Evolutionary conservation across 2,329 filamentous ascomycete species (phyloP), one percentile per base, ranked within the genome.

Genomic region (Furcasterigmium furcatum): DNA sequence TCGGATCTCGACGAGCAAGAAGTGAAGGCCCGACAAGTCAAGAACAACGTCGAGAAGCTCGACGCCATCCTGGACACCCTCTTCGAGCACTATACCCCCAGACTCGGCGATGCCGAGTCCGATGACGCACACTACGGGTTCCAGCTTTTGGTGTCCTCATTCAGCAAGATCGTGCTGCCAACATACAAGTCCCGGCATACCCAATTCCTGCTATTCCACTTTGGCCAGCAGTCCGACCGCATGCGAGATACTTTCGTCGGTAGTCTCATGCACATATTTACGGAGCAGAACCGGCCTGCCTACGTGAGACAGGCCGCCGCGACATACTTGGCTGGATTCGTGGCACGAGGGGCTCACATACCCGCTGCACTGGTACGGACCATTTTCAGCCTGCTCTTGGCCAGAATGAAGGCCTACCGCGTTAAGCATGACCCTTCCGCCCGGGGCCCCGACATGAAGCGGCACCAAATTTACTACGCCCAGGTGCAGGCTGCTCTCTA

Each of bases 181-280:
- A 95, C 91, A 13, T 91, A 94, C 62, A 88, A 90, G 55, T 95
- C 91, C 20, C 85, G 94, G 27, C 92, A 97, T 63, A 91, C 91
- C 0, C 94, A 99, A 59, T 99, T 97, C 57, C 80, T 99, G 40
- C 78, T 97, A 42, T 99, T 99, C 67, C 92, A 96, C 67, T 96
- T 95, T 62, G 88, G 88, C 14, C 92, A 99, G 65, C 80, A 80
- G 47, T 88, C 89, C 9, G 84, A 87, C 24, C 77, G 80, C 38
- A 80, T 96, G 40, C 85, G 89, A 47, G 88, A 94, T 58, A 80
- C 84, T 41, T 97, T 97, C 59, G 85, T 88, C 36, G 86, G 86
- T 27, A 85, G 84, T 20, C 87, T 92, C 52, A 79, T 88, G 32
- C 77, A 87, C 49, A 74, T 89, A 20, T 51, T 51, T 21, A 43